These are phyloP conservation scores for Candida suzukii DNA, from an alignment of 805 yeast genomes.

Conservation along the genomic window DNA sequence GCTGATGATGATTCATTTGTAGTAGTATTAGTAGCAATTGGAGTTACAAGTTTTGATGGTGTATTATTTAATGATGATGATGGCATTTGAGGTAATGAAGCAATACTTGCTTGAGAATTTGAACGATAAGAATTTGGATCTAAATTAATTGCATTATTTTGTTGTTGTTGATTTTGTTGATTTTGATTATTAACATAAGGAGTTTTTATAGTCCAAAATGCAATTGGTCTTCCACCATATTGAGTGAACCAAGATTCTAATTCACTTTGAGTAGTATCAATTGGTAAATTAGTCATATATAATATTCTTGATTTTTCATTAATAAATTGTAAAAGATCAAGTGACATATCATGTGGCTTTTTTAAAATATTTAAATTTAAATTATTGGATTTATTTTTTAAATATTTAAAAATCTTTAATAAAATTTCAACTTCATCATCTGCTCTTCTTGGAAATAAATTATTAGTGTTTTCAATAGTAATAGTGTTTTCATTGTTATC, in stretches of 20 bases:
- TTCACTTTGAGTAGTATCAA: conserved; percentile 85
- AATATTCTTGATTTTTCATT: conserved; percentile 73
- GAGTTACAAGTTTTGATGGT: background rate
- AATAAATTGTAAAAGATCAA: conserved; percentile 62
- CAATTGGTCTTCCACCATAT: conserved; percentile 78
- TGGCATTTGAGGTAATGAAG: conserved; percentile 1
- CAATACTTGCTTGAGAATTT: background rate
- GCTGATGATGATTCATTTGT: no score
- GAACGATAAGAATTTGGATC: background rate
- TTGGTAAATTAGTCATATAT: conserved; percentile 72
- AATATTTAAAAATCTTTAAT: conserved; percentile 35
- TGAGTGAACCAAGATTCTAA: conserved; percentile 88
- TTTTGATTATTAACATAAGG: conserved; percentile 31
- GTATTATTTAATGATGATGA: no score
- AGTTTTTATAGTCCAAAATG: conserved; percentile 82
- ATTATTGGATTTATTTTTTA: conserved; percentile 41
- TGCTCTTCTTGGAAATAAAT: conserved; percentile 33
- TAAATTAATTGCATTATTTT: background rate
- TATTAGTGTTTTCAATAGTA: conserved; percentile 7
- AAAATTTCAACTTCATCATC: conserved; percentile 38
- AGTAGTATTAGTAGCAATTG: background rate
- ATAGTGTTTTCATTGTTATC: background rate
- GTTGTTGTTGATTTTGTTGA: no score
- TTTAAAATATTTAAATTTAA: conserved; percentile 52
- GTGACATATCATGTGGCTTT: conserved; percentile 69